These are phyloP conservation scores for Psilocybe cyanescens DNA, from an alignment of 768 basidiomycete genomes.

Conservation along the genomic window DNA sequence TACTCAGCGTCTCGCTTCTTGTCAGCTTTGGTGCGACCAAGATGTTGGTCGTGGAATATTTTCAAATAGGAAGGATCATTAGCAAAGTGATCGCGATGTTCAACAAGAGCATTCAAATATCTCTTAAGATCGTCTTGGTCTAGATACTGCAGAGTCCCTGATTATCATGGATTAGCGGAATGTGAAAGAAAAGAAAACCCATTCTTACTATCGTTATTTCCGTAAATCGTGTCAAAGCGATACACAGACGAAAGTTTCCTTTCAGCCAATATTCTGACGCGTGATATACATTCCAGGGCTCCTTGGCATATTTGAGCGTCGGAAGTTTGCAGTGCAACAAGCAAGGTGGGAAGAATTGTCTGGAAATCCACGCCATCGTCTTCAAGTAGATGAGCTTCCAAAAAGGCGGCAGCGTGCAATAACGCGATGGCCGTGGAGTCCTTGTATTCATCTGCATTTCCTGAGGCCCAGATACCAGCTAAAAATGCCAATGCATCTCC, in stretches of 20 bases:
- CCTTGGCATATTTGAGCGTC: constrained; percentile 47
- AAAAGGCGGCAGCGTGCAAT: constrained; percentile 77
- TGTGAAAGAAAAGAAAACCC: background rate
- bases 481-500: constrained; percentile 82
- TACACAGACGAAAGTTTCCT: constrained; percentile 62
- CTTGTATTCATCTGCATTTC: constrained; percentile 26
- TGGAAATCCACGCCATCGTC: constrained; percentile 75
- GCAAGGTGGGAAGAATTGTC: constrained; percentile 69
- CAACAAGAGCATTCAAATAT: constrained; percentile 58
- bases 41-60: constrained; percentile 62
- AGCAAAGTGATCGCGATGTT: constrained; percentile 55
- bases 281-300: constrained; percentile 59
- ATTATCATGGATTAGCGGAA: constrained; percentile 7
- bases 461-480: constrained; percentile 63
- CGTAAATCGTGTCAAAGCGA: constrained; percentile 76
- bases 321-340: constrained; percentile 59
- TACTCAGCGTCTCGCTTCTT: constrained; percentile 58
- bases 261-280: constrained; percentile 43
- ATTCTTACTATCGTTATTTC: constrained; percentile 55
- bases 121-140: constrained; percentile 63
- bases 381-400: constrained; percentile 68
- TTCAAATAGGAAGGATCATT: constrained; percentile 64
- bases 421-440: constrained; percentile 60
- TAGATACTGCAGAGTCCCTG: constrained; percentile 66
- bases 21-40: constrained; percentile 51